phyloP scores from a whole-genome alignment of 495 filamentous ascomycete species.

The Aspergillus egyptiacus region DNA sequence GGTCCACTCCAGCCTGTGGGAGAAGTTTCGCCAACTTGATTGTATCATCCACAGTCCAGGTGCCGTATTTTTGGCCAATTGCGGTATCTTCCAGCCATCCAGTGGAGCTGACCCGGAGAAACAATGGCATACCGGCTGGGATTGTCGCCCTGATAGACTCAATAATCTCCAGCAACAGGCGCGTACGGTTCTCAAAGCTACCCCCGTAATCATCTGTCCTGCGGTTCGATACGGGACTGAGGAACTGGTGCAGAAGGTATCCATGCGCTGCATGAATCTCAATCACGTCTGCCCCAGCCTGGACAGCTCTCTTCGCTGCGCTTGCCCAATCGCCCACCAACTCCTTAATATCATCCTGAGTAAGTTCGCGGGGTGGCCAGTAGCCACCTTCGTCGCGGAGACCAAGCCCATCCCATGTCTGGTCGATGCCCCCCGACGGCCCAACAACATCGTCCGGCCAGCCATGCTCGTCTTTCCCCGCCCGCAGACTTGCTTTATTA shows the following conservation, averaged over 20 bases:
- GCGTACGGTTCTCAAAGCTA: slow-evolving; percentile 48
- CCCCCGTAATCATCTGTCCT: slow-evolving; percentile 62
- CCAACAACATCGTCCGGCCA: slow-evolving; percentile 25
- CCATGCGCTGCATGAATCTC: slow-evolving; percentile 59
- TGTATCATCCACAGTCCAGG: slow-evolving; percentile 53
- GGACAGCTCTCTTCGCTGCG: slow-evolving; percentile 48
- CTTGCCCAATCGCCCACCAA: neutral
- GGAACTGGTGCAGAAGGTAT: slow-evolving; percentile 62
- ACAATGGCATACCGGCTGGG: slow-evolving; percentile 53
- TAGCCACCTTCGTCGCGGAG: too few relatives aligned
- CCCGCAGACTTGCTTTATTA: neutral
- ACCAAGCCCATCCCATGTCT: too few relatives aligned
- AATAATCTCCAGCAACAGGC: slow-evolving; percentile 53
- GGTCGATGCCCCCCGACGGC: slow-evolving; percentile 9
- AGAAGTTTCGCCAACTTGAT: slow-evolving; percentile 48
- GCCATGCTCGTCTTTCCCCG: slow-evolving; percentile 7
- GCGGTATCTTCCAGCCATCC: slow-evolving; percentile 52
- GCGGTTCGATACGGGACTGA: slow-evolving; percentile 53
- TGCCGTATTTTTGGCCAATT: slow-evolving; percentile 32
- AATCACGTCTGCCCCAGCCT: slow-evolving; percentile 62
- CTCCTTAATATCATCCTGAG: neutral
- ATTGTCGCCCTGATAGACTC: slow-evolving; percentile 48
- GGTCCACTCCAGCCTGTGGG: slow-evolving; percentile 50
- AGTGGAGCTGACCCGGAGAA: slow-evolving; percentile 54
- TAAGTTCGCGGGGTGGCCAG: too few relatives aligned